Base-by-base conservation (phyloP, 163 green algal species). In the Volvox carteri region DNA sequence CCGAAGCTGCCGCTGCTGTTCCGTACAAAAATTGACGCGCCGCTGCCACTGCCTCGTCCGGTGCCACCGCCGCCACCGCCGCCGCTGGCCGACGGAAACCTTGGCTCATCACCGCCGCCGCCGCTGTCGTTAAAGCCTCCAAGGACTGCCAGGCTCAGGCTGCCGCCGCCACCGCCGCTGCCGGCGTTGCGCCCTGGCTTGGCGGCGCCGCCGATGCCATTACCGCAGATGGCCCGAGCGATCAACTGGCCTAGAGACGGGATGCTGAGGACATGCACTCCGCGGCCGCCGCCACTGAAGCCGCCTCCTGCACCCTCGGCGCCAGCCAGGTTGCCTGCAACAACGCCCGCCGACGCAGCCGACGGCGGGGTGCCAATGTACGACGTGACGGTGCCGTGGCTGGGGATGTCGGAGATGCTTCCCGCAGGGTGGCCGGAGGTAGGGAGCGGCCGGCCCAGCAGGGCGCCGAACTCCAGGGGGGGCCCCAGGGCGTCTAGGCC, bases 341-440 rank as follows among this genome's bases (percentile, higher is more conserved):
- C 73, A 37, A 44, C 1, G 76, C 21, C 7, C 50, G 78, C 73
- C 11, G 73, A n/a, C 11, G 28, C n/a, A 2, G 48, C 14, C 14
- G n/a, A 41, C n/a, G 12, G 42, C 19, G 79, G 30, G 0, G 62
- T 19, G 44, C 65, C 65, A 9, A 39, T 46, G 35, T 62, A 80
- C 1, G 81, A 87, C 0, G 81, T 78, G 0, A 87, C 65, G 0
- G 81, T 87, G 65, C 81, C 81, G 48, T 87, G 81, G 81, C 81
- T 87, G 33, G 44, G 81, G 1, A 86, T 11, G 19, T n/a, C n/a
- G n/a, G n/a, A n/a, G n/a, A n/a, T n/a, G n/a, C n/a, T n/a, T n/a
- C n/a, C n/a, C n/a, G n/a, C 58, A 52, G 28, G 28, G 2, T 18
- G 48, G 11, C 48, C 48, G 48, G 12, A 11, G 48, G 48, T 11